Conservation (phyloP, 345 rosid genomes). For the Excoecaria cochinchinensis region DNA sequence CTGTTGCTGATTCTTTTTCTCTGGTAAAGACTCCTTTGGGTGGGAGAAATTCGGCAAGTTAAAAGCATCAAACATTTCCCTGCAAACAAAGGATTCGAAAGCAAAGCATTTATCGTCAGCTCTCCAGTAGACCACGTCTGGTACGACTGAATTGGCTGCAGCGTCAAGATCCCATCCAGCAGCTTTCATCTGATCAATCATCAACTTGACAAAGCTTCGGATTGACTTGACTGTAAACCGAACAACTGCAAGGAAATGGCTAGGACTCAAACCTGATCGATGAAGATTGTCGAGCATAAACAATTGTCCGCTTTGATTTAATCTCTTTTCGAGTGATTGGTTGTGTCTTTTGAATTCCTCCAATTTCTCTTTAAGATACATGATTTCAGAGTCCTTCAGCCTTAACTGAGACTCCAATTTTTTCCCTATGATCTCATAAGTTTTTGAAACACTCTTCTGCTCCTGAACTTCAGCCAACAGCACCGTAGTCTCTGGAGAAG, state of each 20-base stretch:
- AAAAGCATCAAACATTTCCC: constrained; percentile 71
- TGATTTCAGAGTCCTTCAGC: constrained; percentile 76
- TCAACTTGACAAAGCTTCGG: constrained; percentile 58
- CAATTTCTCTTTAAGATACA: constrained; percentile 58
- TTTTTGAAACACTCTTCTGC: constrained; percentile 57
- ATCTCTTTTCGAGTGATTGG: constrained; percentile 53
- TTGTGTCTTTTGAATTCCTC: constrained; percentile 50
- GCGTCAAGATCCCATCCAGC: constrained; percentile 67
- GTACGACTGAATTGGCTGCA: constrained; percentile 60
- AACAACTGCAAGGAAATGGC: constrained; percentile 52
- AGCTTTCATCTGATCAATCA: constrained; percentile 65
- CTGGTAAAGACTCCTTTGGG: constrained; percentile 29
- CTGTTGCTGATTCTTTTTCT: constrained; percentile 32
- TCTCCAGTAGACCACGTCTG: constrained; percentile 49
- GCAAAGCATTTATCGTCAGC: constrained; percentile 73
- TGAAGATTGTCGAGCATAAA: constrained; percentile 51
- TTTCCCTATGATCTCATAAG: constrained; percentile 60
- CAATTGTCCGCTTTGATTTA: constrained; percentile 64
- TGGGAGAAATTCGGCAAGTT: constrained; percentile 52
- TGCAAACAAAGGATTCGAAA: constrained; percentile 72
- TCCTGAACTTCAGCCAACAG: constrained; percentile 73
- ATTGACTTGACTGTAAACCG: constrained; percentile 62
- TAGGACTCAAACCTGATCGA: constrained; percentile 45
- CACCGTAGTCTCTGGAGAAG: constrained; percentile 49
- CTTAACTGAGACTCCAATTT: constrained; percentile 68